These are phyloP conservation scores for Coemansia sp. DNA, from an alignment of 192 early-diverging fungal species.

Conservation along the genomic window DNA sequence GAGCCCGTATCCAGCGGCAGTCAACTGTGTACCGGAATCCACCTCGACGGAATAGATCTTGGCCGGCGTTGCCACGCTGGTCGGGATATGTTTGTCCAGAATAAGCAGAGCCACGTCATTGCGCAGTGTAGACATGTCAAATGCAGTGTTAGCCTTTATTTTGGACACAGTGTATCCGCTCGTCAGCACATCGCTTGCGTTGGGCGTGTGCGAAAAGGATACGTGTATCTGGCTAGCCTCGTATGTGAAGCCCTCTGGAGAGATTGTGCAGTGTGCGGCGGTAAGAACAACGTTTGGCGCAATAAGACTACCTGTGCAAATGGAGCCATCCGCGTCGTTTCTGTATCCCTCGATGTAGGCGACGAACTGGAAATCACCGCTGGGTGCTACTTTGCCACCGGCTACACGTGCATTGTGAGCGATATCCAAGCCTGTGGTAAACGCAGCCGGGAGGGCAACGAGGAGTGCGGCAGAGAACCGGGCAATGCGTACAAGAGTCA, in stretches of 20 bases:
- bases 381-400: slow-evolving; percentile 25
- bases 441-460: neutral
- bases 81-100: slow-evolving; percentile 15
- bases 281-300: slow-evolving; percentile 51
- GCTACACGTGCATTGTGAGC: slow-evolving; percentile 18
- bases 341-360: slow-evolving; percentile 21
- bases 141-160: slow-evolving; percentile 10
- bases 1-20: slow-evolving; percentile 42
- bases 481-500: neutral
- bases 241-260: neutral
- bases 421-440: neutral
- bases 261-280: slow-evolving; percentile 44
- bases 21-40: neutral
- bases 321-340: neutral
- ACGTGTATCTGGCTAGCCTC: slow-evolving; percentile 8
- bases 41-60: slow-evolving; percentile 18
- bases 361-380: slow-evolving; percentile 17
- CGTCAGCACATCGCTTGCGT: neutral
- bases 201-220: slow-evolving; percentile 17
- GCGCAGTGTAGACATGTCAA: slow-evolving; percentile 9
- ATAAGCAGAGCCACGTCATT: slow-evolving; percentile 44
- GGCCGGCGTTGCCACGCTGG: slow-evolving; percentile 9
- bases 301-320: slow-evolving; percentile 47
- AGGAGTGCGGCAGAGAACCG: neutral
- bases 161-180: slow-evolving; percentile 18